Evolutionary conservation across 2,329 filamentous ascomycete genomes (phyloP).

Genomic region (Ophiosphaerella narmari): DNA sequence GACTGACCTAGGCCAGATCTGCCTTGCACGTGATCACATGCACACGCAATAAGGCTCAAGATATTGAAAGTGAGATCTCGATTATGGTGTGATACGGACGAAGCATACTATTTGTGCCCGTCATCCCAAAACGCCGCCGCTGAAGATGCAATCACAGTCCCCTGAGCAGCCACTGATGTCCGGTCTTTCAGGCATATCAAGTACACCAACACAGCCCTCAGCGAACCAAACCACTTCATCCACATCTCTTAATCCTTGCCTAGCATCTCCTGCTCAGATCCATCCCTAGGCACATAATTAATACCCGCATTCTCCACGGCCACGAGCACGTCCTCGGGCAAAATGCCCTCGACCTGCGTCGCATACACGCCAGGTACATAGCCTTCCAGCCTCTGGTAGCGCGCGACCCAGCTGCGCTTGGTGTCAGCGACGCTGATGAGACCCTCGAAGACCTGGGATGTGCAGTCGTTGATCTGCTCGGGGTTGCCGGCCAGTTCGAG

Average conservation of each 20-base stretch:
- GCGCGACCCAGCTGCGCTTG: conserved; percentile 88
- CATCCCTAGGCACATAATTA: conserved; percentile 60
- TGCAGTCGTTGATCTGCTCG: conserved; percentile 89
- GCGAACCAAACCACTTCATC: conserved; percentile 1
- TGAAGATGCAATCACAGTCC: conserved; percentile 21
- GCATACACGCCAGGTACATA: conserved; percentile 92
- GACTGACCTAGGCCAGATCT: no score
- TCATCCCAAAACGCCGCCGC: conserved; percentile 30
- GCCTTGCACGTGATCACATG: no score
- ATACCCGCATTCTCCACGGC: conserved; percentile 63
- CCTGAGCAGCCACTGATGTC: no score
- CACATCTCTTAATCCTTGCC: conserved; percentile 30
- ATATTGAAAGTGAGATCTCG: no score
- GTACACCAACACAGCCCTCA: neutral
- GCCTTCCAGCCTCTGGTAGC: conserved; percentile 88
- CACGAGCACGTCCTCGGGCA: conserved; percentile 62
- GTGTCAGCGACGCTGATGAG: conserved; percentile 85
- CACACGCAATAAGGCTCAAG: no score
- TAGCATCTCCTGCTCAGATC: conserved; percentile 44
- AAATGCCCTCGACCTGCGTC: conserved; percentile 85
- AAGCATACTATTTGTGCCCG: conserved; percentile 3
- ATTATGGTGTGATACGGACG: neutral
- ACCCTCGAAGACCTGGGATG: conserved; percentile 94
- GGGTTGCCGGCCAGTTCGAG: conserved; percentile 78
- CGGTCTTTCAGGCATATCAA: neutral